Base-by-base conservation (phyloP, 768 basidiomycete species). In the Suillus hirtellus region DNA sequence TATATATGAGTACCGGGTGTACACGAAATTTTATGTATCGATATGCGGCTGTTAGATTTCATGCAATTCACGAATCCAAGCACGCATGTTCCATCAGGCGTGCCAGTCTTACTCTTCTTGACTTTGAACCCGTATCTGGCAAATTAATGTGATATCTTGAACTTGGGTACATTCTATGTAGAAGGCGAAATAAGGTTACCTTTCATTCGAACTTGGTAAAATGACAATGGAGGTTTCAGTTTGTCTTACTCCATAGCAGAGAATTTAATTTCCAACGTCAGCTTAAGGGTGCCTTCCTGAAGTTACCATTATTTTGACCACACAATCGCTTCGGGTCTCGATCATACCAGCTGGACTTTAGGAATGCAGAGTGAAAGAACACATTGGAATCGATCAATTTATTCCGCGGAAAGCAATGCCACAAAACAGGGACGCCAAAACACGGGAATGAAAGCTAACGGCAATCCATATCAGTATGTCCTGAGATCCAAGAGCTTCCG, bases 401-500 rank as follows among this genome's bases (percentile, higher is more conserved):
- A 61, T 55, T 53, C 60, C 60, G 55, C 40, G 60, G 50, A 19
- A 61, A 35, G 21, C 11, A 38, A 27, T 19, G 21, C 35, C 60
- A 54, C 47, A 54, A 54, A 54, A 34, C 40, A 44, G 46, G 27
- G 52, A 42, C 55, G 17, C 24, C 53, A 54, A 35, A 17, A 53
- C 21, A 34, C 44, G 42, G 60, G 46, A 42, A 43, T 44, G 44
- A 52, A 60, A 47, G 17, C 17, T n/a, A 54, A 31, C 37, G 19
- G 55, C 46, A 44, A 19, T 70, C 64, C 12, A 27, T 42, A 40
- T 60, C 49, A 74, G 43, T 81, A 84, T 63, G 86, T 83, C 77
- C 85, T 81, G 65, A 89, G 77, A 67, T 88, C 86, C 21, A 92
- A 76, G 66, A 95, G 79, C 73, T 83, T 90, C 76, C 95, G 83